Conservation (phyloP, 2,329 filamentous ascomycete species). For the Neopestalotiopsis sp. region DNA sequence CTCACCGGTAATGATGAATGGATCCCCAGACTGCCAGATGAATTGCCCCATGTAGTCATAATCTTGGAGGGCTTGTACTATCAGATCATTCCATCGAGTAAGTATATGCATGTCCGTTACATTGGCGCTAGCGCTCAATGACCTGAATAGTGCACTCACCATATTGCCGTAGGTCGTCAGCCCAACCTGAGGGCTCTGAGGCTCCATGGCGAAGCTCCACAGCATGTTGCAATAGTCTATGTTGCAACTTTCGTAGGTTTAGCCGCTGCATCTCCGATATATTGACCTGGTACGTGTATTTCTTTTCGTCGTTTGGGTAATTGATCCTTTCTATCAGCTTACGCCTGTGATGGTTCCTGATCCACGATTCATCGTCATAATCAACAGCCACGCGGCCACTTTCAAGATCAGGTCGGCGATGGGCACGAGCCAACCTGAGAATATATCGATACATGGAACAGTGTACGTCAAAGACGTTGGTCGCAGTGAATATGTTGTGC, state of each 20-base stretch:
- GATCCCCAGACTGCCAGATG: conserved; percentile 18
- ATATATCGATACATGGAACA: no score
- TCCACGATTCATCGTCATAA: no score
- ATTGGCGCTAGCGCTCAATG: no score
- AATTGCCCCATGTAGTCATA: conserved; percentile 27
- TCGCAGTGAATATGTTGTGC: no score
- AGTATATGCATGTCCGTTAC: no score
- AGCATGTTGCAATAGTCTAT: conserved; percentile 19
- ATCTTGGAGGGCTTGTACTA: conserved; percentile 26
- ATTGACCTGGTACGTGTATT: conserved; percentile 15
- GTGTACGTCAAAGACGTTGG: no score
- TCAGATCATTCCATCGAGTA: no score
- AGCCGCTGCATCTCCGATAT: conserved; percentile 25
- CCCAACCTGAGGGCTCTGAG: conserved; percentile 1
- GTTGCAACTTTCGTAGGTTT: conserved; percentile 22
- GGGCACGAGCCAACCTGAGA: no score
- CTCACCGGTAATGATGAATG: conserved; percentile 25
- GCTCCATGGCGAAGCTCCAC: background rate
- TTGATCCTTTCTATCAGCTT: background rate
- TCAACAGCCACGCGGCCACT: no score
- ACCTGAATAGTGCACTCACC: conserved; percentile 7
- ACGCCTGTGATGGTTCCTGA: background rate
- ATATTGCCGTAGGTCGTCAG: conserved; percentile 17
- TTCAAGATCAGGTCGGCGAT: no score
- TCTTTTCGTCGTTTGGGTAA: background rate